These are phyloP conservation scores for Entomortierella lignicola DNA, from an alignment of 192 early-diverging fungal species.

Conservation along the genomic window DNA sequence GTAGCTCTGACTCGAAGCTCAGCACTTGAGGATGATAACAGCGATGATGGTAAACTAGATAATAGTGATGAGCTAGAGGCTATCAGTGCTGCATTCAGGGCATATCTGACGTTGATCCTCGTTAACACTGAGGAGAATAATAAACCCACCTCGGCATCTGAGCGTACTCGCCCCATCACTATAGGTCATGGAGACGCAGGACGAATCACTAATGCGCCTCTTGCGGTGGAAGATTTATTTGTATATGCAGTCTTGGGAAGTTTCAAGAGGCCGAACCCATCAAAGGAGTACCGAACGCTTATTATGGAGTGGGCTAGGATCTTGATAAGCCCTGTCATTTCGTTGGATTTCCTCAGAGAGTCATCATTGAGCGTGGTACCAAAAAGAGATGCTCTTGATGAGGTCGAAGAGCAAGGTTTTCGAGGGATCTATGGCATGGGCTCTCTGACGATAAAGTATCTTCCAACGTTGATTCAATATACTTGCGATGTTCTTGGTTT, in stretches of 20 bases:
- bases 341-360: conserved; percentile 19
- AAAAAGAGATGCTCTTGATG: background rate
- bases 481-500: conserved; percentile 13
- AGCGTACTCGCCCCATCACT: background rate
- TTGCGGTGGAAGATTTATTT: conserved; percentile 41
- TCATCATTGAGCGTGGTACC: background rate
- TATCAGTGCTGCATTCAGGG: conserved; percentile 26
- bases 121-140: conserved; percentile 32
- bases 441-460: conserved; percentile 28
- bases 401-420: background rate
- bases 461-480: conserved; percentile 24
- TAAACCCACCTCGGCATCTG: background rate
- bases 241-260: conserved; percentile 24
- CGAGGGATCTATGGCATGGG: conserved; percentile 41
- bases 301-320: conserved; percentile 22
- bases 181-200: background rate
- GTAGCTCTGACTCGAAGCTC: conserved; percentile 1
- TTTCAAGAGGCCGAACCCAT: conserved; percentile 18
- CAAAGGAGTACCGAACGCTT: conserved; percentile 20
- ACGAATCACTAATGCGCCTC: background rate
- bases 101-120: conserved; percentile 41
- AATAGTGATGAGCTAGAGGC: conserved; percentile 10
- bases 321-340: conserved; percentile 17
- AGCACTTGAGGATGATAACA: background rate
- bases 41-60: background rate